phyloP scores from a whole-genome alignment of 768 basidiomycete species.

The Suillus ampliporus region DNA sequence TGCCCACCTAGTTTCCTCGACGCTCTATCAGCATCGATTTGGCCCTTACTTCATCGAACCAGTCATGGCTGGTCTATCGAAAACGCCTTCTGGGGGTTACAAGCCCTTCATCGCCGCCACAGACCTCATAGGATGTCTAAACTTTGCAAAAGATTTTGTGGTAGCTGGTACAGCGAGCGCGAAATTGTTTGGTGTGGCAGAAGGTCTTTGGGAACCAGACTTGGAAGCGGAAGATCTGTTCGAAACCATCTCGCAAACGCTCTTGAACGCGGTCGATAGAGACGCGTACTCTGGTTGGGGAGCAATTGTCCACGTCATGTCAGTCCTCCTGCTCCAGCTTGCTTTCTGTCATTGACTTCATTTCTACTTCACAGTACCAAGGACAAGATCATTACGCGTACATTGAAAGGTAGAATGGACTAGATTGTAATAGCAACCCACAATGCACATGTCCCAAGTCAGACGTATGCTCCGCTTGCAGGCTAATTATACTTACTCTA shows the following conservation, averaged over 20 bases:
- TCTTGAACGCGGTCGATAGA: slow-evolving; percentile 93
- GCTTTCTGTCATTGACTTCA: slow-evolving; percentile 16
- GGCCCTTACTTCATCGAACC: slow-evolving; percentile 97
- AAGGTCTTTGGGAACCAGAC: slow-evolving; percentile 98
- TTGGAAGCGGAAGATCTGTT: slow-evolving; percentile 96
- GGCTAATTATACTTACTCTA: background rate
- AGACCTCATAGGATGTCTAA: slow-evolving; percentile 92
- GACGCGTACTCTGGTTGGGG: slow-evolving; percentile 99
- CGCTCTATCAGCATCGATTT: slow-evolving; percentile 94
- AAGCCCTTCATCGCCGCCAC: slow-evolving; percentile 96
- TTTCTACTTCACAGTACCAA: slow-evolving; percentile 55
- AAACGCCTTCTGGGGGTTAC: slow-evolving; percentile 68
- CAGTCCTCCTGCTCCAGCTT: slow-evolving; percentile 40
- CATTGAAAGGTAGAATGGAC: slow-evolving; percentile 92
- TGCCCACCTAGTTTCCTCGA: slow-evolving; percentile 92
- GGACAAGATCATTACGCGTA: slow-evolving; percentile 80
- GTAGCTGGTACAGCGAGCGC: slow-evolving; percentile 92
- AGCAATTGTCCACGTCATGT: slow-evolving; percentile 94
- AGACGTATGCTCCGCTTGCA: background rate
- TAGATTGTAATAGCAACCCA: slow-evolving; percentile 39
- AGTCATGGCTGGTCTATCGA: slow-evolving; percentile 90
- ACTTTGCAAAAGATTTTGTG: slow-evolving; percentile 96
- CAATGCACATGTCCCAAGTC: background rate
- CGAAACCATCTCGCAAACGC: slow-evolving; percentile 96
- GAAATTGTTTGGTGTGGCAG: slow-evolving; percentile 96